Conservation (phyloP, 306 rosid species). For the Corylus americana region DNA sequence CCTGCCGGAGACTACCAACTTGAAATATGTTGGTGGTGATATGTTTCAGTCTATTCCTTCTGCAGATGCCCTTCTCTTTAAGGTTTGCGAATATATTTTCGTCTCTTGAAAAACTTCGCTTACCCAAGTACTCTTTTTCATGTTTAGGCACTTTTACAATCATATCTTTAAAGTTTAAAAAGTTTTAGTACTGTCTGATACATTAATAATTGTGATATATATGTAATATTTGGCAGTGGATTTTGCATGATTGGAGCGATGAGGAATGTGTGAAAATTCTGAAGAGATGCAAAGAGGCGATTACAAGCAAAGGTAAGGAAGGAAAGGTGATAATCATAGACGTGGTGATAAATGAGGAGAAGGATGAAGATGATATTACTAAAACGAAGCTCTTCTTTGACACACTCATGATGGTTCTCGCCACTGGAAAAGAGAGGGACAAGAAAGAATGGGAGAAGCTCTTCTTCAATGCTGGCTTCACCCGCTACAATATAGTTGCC, state of each 20-base stretch:
- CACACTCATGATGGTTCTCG: slow-evolving; percentile 40
- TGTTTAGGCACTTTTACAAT: no score
- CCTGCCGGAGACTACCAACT: slow-evolving; percentile 25
- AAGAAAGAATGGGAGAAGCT: slow-evolving; percentile 57
- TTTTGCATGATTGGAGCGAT: slow-evolving; percentile 45
- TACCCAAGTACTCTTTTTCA: no score
- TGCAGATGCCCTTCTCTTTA: slow-evolving; percentile 44
- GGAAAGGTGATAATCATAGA: slow-evolving; percentile 63
- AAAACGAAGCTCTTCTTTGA: slow-evolving; percentile 48
- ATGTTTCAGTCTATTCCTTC: slow-evolving; percentile 53
- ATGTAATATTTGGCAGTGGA: slow-evolving; percentile 28
- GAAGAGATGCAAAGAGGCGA: slow-evolving; percentile 51
- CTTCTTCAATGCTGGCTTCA: slow-evolving; percentile 48
- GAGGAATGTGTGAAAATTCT: slow-evolving; percentile 42
- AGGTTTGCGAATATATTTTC: slow-evolving; percentile 20
- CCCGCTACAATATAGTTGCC: slow-evolving; percentile 35
- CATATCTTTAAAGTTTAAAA: no score
- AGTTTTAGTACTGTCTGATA: no score
- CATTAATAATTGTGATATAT: neutral
- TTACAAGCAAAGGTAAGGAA: slow-evolving; percentile 33
- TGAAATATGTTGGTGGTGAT: slow-evolving; percentile 51
- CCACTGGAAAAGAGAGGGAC: slow-evolving; percentile 45
- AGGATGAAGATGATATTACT: slow-evolving; percentile 28
- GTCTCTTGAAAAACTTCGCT: no score
- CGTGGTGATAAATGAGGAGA: slow-evolving; percentile 35